Evolutionary conservation across 441 rosid genomes (phyloP).

Genomic region (Eutrema salsugineum): DNA sequence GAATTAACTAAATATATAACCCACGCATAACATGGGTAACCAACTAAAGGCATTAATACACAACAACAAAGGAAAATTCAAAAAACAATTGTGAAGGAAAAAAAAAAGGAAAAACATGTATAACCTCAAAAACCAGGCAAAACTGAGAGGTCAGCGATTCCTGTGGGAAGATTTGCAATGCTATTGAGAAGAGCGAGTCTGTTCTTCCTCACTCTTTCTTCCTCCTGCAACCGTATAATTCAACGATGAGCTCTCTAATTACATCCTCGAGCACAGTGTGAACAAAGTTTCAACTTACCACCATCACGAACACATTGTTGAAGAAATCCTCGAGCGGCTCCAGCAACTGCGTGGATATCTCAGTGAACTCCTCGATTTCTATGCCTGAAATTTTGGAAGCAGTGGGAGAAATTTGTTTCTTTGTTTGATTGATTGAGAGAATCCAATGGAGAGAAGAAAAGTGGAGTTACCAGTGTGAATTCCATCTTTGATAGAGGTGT

Average conservation of each 20-base stretch:
- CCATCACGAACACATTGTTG: slow-evolving; percentile 91
- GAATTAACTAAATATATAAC: no score
- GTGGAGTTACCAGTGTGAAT: slow-evolving; percentile 53
- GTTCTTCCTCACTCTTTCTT: slow-evolving; percentile 69
- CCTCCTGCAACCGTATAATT: slow-evolving; percentile 54
- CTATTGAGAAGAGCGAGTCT: slow-evolving; percentile 76
- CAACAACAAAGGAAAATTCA: no score
- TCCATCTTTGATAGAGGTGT: slow-evolving; percentile 50
- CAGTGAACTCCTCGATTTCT: slow-evolving; percentile 71
- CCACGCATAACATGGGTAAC: no score
- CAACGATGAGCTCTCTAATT: neutral
- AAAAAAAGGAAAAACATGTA: neutral
- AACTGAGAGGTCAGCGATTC: slow-evolving; percentile 74
- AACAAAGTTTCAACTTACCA: slow-evolving; percentile 56
- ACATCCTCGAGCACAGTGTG: neutral
- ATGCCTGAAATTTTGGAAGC: slow-evolving; percentile 41
- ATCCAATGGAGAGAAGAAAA: slow-evolving; percentile 10
- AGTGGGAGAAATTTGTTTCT: neutral
- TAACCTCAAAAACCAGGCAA: slow-evolving; percentile 78
- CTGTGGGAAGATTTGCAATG: slow-evolving; percentile 78
- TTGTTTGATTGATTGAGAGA: neutral
- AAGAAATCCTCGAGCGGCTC: slow-evolving; percentile 91
- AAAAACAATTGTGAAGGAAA: neutral
- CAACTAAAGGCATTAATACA: no score
- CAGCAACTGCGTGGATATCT: slow-evolving; percentile 58